Base-by-base conservation (phyloP, 1,284 basidiomycete genomes). In the Malassezia dermatis region DNA sequence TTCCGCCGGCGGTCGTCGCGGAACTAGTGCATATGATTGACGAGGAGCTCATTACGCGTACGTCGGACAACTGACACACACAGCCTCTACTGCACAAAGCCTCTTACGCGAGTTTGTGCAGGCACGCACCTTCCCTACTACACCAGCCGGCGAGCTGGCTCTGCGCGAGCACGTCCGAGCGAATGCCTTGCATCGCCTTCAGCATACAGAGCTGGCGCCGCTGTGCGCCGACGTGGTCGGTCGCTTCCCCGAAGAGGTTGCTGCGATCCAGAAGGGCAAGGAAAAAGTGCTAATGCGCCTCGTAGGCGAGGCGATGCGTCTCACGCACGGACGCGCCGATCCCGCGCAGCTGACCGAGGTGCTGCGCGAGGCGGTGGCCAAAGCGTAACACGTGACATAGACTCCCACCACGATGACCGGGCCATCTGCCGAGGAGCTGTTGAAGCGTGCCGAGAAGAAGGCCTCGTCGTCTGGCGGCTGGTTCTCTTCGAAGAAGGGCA, bases 371-470 rank as follows among this genome's bases (percentile, higher is more conserved):
- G 34, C 39, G 24, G 35, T 44, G 39, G 40, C 37, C 37, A 26
- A 42, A 24, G 41, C 37, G 26, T 23, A 41, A 11, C 46, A 48
- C 46, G 53, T 42, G 39, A 51, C 53, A 45, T 45, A 44, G 35
- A 4, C 31, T 35, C 19, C 35, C 5, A 12, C 48, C 37, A 63
- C 43, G 27, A 72, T 72, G 70, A 58, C 62, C 21, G 62, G 63
- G 50, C 62, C 49, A 56, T 63, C 64, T 15, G 72, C 68, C 31
- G 64, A 75, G 63, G 61, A 79, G 24, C 78, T 89, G 17, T 75
- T 93, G 37, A 83, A 86, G 60, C 88, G 87, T 73, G 90, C 89
- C 12, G 88, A 93, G 75, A 95, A 94, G 81, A 91, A 90, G 74
- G 86, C 85, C 21, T 81, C 79, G 56, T 85, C 87, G 0, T 86